Percentiles rank a stretch among this genome's conserved stretches.
phyloP scores from a whole-genome alignment of 1,139 yeast species.

The Pichia sp. region DNA sequence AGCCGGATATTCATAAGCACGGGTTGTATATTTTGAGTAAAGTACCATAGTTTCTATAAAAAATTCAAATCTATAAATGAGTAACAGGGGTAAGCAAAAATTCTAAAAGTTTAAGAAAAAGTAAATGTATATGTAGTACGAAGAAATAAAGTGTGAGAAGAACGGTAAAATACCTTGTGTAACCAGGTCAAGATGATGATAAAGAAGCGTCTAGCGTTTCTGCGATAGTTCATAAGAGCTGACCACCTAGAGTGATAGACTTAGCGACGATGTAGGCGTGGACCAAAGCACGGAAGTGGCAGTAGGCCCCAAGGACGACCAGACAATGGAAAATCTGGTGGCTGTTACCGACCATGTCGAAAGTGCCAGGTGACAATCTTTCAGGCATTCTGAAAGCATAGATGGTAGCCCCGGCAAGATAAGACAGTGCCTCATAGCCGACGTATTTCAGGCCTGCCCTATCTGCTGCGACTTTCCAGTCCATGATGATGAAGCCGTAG shows the following conservation, averaged over 20 bases:
- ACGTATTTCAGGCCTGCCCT: conserved; percentile 62
- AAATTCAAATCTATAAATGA: not conserved
- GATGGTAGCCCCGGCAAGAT: conserved; percentile 72
- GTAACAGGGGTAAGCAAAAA: not conserved
- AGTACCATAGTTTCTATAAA: not conserved
- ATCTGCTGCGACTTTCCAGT: conserved; percentile 43
- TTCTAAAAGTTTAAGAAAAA: not conserved
- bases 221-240: not conserved
- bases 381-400: conserved; percentile 83
- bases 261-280: conserved; percentile 55
- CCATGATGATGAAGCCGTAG: conserved; percentile 44
- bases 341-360: conserved; percentile 75
- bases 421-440: conserved; percentile 62
- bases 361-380: conserved; percentile 57
- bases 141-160: not conserved
- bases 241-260: conserved; percentile 20
- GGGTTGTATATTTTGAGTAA: conserved; percentile 4
- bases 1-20: conserved; percentile 47
- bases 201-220: not conserved
- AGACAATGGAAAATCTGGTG: conserved; percentile 84
- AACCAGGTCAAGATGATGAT: too few relatives aligned
- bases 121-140: not conserved
- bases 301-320: conserved; percentile 76
- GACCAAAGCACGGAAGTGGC: conserved; percentile 65
- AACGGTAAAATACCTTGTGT: not conserved